Conservation (phyloP, 257 asterid species). For the Vinca minor region DNA sequence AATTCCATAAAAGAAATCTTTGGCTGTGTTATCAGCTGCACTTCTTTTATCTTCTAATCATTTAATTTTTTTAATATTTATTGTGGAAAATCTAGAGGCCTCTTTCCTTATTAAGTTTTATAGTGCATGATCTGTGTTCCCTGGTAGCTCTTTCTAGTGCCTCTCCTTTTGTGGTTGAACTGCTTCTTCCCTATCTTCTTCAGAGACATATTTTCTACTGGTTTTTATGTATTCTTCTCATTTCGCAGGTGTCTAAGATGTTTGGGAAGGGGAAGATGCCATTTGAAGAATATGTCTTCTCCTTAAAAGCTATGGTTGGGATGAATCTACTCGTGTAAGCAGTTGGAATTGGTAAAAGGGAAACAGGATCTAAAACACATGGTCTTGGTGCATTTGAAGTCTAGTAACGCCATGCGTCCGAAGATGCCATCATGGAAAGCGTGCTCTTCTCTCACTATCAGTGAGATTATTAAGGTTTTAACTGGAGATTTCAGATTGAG, state of each 20-base stretch:
- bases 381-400: slow-evolving; percentile 42
- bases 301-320: slow-evolving; percentile 57
- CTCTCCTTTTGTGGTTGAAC: not conserved
- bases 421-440: slow-evolving; percentile 72
- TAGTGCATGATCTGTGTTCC: not conserved
- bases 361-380: slow-evolving; percentile 50
- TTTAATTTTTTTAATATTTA: not conserved
- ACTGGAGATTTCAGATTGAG: slow-evolving; percentile 72
- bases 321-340: slow-evolving; percentile 48
- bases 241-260: slow-evolving; percentile 39
- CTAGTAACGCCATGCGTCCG: slow-evolving; percentile 42
- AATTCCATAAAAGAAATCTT: not conserved
- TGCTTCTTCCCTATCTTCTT: not conserved
- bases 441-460: slow-evolving; percentile 47
- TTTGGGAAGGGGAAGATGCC: slow-evolving; percentile 44
- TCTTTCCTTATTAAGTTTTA: not conserved
- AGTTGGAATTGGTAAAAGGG: slow-evolving; percentile 51
- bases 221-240: slow-evolving; percentile 12
- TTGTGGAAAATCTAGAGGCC: not conserved
- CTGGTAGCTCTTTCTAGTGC: slow-evolving; percentile 2
- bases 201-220: not conserved
- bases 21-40: not conserved
- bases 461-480: slow-evolving; percentile 50
- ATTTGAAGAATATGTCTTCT: slow-evolving; percentile 43
- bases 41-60: not conserved